Evolutionary conservation across 345 rosid species (phyloP).

Genomic region (Syzygium jambos): DNA sequence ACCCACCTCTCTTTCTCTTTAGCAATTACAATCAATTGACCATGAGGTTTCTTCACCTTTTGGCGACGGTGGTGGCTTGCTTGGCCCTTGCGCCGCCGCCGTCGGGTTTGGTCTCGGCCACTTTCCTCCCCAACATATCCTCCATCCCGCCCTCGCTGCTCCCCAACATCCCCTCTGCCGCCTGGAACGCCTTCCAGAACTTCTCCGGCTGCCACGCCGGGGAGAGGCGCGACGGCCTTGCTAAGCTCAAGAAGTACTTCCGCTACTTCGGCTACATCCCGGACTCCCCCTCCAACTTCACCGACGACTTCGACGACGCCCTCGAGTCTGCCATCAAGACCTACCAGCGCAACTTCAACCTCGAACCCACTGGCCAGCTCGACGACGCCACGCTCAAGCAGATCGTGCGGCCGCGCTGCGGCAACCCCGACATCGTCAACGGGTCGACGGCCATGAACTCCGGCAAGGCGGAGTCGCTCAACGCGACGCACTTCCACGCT

Average conservation of each 20-base stretch:
- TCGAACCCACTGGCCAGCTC: conserved; percentile 64
- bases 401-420: conserved; percentile 71
- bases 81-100: background rate
- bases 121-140: conserved; percentile 31
- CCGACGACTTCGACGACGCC: conserved; percentile 57
- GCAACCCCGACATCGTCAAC: conserved; percentile 83
- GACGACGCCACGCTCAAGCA: conserved; percentile 50
- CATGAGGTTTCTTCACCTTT: background rate
- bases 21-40: background rate
- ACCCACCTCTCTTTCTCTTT: background rate
- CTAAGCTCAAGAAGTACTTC: conserved; percentile 69
- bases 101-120: conserved; percentile 9
- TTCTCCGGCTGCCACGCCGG: conserved; percentile 65
- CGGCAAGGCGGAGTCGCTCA: conserved; percentile 24
- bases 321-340: conserved; percentile 53
- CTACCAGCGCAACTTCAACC: conserved; percentile 71
- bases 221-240: conserved; percentile 42
- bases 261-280: conserved; percentile 68
- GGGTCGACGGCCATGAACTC: conserved; percentile 73
- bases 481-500: conserved; percentile 26
- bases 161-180: conserved; percentile 9
- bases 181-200: conserved; percentile 58
- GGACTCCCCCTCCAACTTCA: conserved; percentile 26
- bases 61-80: background rate
- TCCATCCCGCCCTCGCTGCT: conserved; percentile 24